phyloP scores from a whole-genome alignment of 1,139 yeast genomes.

The Scheffersomyces illinoinensis region DNA sequence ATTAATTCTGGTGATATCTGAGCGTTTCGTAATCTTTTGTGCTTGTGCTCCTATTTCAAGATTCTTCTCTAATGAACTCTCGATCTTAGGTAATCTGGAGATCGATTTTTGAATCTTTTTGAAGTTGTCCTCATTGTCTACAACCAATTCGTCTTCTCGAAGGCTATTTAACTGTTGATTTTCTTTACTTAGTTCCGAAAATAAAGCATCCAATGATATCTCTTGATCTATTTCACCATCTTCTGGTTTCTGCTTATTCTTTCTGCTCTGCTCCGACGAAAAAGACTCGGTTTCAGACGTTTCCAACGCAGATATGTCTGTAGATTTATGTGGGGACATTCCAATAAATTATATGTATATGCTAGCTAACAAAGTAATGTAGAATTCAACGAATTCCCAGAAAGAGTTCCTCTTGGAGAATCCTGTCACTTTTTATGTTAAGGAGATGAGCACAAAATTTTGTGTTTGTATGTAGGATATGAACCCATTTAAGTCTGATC shows the following conservation, averaged over 20 bases:
- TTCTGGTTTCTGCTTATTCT: conserved; percentile 1
- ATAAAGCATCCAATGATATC: conserved; percentile 13
- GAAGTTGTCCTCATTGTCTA: conserved; percentile 17
- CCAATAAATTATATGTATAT: neutral
- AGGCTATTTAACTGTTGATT: conserved; percentile 6
- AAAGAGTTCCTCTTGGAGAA: neutral
- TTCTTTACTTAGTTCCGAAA: conserved; percentile 13
- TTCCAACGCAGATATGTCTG: conserved; percentile 13
- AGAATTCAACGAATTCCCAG: neutral
- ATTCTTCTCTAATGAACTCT: conserved; percentile 27
- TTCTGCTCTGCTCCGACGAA: conserved; percentile 11
- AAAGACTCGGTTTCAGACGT: conserved; percentile 19
- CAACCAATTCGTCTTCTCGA: conserved; percentile 3
- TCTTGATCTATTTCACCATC: conserved; percentile 4
- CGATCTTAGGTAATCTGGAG: conserved; percentile 36
- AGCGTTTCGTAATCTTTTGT: conserved; percentile 8
- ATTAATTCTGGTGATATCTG: conserved; percentile 36
- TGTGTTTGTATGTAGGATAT: neutral
- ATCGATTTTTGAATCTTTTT: conserved; percentile 30
- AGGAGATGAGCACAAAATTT: neutral
- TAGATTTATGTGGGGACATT: neutral
- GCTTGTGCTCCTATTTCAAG: conserved; percentile 12
- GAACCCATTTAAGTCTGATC: no score
- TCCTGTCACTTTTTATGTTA: no score
- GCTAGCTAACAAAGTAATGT: neutral